Evolutionary conservation across 768 basidiomycete genomes (phyloP), one percentile per base, ranked within the genome.

Genomic region (Ramaria sp.): DNA sequence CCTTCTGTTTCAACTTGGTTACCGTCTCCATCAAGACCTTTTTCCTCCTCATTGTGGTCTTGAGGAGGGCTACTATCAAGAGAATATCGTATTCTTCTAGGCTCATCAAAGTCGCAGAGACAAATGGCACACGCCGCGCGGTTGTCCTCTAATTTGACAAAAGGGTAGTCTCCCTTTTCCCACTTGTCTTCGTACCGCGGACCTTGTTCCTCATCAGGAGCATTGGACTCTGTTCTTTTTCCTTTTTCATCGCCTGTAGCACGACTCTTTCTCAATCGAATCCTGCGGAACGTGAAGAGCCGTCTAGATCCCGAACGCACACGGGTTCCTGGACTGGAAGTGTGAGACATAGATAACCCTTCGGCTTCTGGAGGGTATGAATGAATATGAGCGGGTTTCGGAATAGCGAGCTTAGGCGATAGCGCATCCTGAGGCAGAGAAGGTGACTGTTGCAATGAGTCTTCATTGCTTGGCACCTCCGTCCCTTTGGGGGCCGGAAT

Each of bases 71-170:
- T 57, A 24, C 64, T 67, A 20, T 47, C 53, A 16, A 55, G 27
- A 25, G 53, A 55, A 25, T 55, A 55, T n/a, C 53, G 42, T 37
- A 66, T 60, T 52, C 70, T 65, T 61, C 61, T 74, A 15, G 88
- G 88, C 65, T 84, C 85, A 59, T 85, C 85, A 58, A 89, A 92
- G 65, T 91, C 88, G 76, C 85, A 75, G 59, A 91, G 69, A 65
- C 89, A 91, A 52, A 90, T 87, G 24, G 86, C 85, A 65, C 88
- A 91, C 15, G 83, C 78, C 3, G 89, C 89, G 50, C 88, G 82
- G 62, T 91, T 88, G 22, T 79, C 83, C 60, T 89, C 86, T 36
- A 92, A 73, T 41, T 83, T 70, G 34, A 92, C 85, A 65, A 91
- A 90, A 1, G 89, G 88, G 65, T 85, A 85, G 49, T 82, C 81